Evolutionary conservation across 2,329 filamentous ascomycete species (phyloP), one percentile per base, ranked within the genome.

Genomic region (Aspergillus pseudoglaucus): DNA sequence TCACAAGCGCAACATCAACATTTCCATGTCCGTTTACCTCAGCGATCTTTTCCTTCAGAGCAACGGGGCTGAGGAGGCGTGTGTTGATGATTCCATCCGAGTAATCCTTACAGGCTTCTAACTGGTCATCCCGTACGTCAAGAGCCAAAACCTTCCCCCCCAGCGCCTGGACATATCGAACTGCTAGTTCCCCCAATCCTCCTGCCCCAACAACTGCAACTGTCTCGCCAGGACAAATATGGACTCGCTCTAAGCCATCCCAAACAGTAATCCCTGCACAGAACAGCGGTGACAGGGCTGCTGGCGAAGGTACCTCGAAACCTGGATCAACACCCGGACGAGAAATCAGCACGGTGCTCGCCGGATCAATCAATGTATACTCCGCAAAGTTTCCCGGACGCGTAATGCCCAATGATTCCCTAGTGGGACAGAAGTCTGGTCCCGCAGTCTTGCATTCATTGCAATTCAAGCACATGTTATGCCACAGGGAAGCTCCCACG

Each of bases 181-280:
- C 50, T 12, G 55, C 60, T 4, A 61, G 45, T 35, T 56, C 55
- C n/a, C 61, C 60, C 20, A 63, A 46, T 1, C 59, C 60, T 6
- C 61, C 60, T 6, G 51, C 47, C 9, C 54, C 52, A 5, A 55
- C 49, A 33, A 56, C 40, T 8, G 46, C 55, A 25, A 58, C 33
- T 10, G 48, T 51, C 37, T 58, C 50, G 6, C 52, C 48, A 6
- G 50, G 50, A n/a, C 42, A 35, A 6, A 56, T 32, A 27, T 49
- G 6, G 2, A 49, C 51, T 4, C 49, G 37, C 3, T 30, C 18
- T 5, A 53, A 18, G 6, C 44, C 51, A 44, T 51, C 51, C 51
- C 51, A 53, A 23, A 63, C 67, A 1, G 75, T 78, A 44, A 77
- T 70, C 1, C 75, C 75, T 1, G 76, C 75, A 52, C 76, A 78